Percentiles rank a stretch among this genome's conserved stretches.
These are phyloP conservation scores for Cytospora leucostoma DNA, from an alignment of 2,329 filamentous ascomycete genomes.

Conservation along the genomic window DNA sequence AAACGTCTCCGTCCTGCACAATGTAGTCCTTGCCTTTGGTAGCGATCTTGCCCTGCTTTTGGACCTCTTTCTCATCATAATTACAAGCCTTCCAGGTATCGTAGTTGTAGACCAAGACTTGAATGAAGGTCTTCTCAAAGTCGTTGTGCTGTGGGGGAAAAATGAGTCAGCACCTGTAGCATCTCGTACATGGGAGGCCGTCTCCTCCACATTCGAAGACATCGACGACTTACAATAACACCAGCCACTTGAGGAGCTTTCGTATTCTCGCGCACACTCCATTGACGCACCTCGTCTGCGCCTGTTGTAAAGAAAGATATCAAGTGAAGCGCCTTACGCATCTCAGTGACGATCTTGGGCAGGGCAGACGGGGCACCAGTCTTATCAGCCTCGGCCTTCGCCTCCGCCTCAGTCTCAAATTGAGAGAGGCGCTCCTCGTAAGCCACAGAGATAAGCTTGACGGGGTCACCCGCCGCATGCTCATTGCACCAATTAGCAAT, in stretches of 20 bases:
- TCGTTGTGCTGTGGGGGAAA: slow-evolving; percentile 66
- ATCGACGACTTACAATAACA: slow-evolving; percentile 62
- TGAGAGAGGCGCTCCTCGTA: slow-evolving; percentile 90
- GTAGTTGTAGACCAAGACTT: slow-evolving; percentile 93
- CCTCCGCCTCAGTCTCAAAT: slow-evolving; percentile 76
- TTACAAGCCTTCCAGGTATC: slow-evolving; percentile 77
- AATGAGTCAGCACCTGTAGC: no score
- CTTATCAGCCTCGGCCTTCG: slow-evolving; percentile 83
- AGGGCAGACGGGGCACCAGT: slow-evolving; percentile 84
- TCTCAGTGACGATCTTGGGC: slow-evolving; percentile 87
- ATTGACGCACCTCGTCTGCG: slow-evolving; percentile 94
- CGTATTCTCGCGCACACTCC: slow-evolving; percentile 93
- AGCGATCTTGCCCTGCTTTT: slow-evolving; percentile 93
- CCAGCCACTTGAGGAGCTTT: slow-evolving; percentile 98
- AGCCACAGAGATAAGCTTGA: slow-evolving; percentile 89
- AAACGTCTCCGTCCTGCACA: slow-evolving; percentile 76
- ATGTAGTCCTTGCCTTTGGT: slow-evolving; percentile 86
- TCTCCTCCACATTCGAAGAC: no score
- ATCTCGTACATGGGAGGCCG: no score
- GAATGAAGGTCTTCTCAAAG: slow-evolving; percentile 99
- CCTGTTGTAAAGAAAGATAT: slow-evolving; percentile 97
- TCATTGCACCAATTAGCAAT: slow-evolving; percentile 95
- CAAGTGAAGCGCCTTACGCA: slow-evolving; percentile 89
- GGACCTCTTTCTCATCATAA: slow-evolving; percentile 77
- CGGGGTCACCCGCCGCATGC: slow-evolving; percentile 81